A percentile compares a stretch with the other conserved stretches of the same genome.
phyloP scores from a whole-genome alignment of 1,284 basidiomycete genomes.

The Boletus semigastroideus region DNA sequence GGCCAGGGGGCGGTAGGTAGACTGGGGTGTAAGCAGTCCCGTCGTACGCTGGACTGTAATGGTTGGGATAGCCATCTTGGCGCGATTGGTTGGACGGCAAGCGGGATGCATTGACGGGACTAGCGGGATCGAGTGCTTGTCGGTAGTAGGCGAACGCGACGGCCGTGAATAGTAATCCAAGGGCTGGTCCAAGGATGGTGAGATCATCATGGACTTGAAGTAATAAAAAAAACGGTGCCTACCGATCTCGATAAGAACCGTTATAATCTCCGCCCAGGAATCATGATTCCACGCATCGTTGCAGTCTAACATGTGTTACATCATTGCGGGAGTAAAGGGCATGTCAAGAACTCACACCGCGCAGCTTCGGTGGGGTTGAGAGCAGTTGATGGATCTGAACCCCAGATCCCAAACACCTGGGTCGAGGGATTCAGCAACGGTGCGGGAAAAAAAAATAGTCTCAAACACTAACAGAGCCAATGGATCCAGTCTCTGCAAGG shows the following conservation, averaged over 20 bases:
- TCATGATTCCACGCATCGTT: conserved; percentile 32
- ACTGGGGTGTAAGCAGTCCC: conserved; percentile 23
- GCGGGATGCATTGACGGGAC: conserved; percentile 38
- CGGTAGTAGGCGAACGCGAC: conserved; percentile 68
- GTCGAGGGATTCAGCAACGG: conserved; percentile 9
- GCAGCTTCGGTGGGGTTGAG: conserved; percentile 14
- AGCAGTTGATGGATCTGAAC: conserved; percentile 4
- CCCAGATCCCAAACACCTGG: conserved; percentile 35
- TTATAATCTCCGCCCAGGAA: conserved; percentile 30
- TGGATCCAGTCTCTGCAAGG: conserved; percentile 19
- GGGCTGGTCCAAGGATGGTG: conserved; percentile 34
- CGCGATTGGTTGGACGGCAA: conserved; percentile 31
- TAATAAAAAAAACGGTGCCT: conserved; percentile 17
- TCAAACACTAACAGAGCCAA: conserved; percentile 18
- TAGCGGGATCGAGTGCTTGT: conserved; percentile 65
- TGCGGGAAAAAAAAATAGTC: background rate
- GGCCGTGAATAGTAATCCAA: conserved; percentile 57
- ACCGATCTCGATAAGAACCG: conserved; percentile 20
- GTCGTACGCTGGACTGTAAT: conserved; percentile 45
- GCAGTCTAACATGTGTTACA: conserved; percentile 35
- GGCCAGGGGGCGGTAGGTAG: conserved; percentile 30
- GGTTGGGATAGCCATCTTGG: conserved; percentile 31
- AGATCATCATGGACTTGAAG: background rate
- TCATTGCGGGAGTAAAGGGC: background rate
- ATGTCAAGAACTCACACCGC: conserved; percentile 19